Evolutionary conservation across 495 filamentous ascomycete genomes (phyloP), one percentile per base, ranked within the genome.

Genomic region (Choiromyces venosus): DNA sequence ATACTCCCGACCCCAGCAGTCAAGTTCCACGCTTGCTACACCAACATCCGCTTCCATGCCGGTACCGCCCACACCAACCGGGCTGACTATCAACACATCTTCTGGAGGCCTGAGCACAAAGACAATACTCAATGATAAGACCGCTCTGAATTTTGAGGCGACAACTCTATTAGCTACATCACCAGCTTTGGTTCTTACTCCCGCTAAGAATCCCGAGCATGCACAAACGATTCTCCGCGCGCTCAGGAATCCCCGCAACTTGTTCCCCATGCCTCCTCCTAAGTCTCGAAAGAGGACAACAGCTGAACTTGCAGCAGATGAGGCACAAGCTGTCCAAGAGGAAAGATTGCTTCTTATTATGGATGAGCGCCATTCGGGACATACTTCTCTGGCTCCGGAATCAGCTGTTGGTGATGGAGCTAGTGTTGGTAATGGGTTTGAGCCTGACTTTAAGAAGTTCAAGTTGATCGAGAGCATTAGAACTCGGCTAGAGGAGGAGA

Each of bases 271-370:
- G 39, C 94, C 96, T 1, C 86, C 90, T 68, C 93, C 93, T 21
- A 97, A 97, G 85, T 88, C 89, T 36, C 87, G 96, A 72, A 98
- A 99, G 86, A 88, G 94, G 72, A 99, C 95, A 0, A 90, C 93
- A 16, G 95, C 96, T 8, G 94, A 99, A 78, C 86, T 97, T 82
- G 94, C 91, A 39, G 94, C 93, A 3, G 95, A 98, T 80, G 93
- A 98, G 81, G 94, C 95, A 0, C 84, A 92, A 72, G 93, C 93
- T 8, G 93, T 93, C 16, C 90, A 95, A 65, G 90, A 93, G 80
- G 93, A 97, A 81, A 86, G 92, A 37, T 94, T 93, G 76, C 93
- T 98, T 91, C 92, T 98, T 44, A 90, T 92, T 66, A 89, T 94
- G 85, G 95, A 99, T 71, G 96, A 98, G 78, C 87, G 92, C 19